These are phyloP conservation scores for Ceratobasidium sp. DNA, from an alignment of 1,284 basidiomycete species.

Conservation along the genomic window DNA sequence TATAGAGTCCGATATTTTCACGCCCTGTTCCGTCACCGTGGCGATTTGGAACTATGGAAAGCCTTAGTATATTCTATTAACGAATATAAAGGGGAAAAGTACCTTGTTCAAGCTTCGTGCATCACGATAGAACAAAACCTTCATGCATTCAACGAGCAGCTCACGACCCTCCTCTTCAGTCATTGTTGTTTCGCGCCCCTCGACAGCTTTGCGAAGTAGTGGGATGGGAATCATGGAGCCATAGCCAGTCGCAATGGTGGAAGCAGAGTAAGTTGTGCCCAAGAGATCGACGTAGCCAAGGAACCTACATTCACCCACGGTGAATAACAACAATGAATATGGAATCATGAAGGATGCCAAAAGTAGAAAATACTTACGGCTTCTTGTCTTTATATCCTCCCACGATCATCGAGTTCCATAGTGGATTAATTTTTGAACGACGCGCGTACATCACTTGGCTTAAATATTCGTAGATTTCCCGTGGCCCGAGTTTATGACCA, in stretches of 20 bases:
- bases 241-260: conserved; percentile 97
- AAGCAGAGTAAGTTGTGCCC: conserved; percentile 94
- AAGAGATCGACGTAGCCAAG: conserved; percentile 96
- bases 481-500: conserved; percentile 87
- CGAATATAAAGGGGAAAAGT: conserved; percentile 53
- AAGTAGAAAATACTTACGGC: conserved; percentile 70
- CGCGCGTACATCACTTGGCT: conserved; percentile 92
- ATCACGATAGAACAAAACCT: conserved; percentile 97
- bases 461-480: conserved; percentile 95
- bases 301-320: conserved; percentile 81
- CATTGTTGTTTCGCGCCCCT: conserved; percentile 82
- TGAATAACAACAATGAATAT: no score
- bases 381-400: conserved; percentile 91
- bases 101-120: conserved; percentile 97
- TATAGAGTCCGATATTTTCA: conserved; percentile 71
- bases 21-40: conserved; percentile 84
- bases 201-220: conserved; percentile 89
- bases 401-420: conserved; percentile 96
- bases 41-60: conserved; percentile 92
- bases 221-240: conserved; percentile 97
- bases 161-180: conserved; percentile 84
- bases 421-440: conserved; percentile 90
- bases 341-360: no score
- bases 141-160: conserved; percentile 90
- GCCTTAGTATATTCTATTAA: not conserved